phyloP scores from a whole-genome alignment of 352 stramenopile genomes.

The Globisporangium spiculum region DNA sequence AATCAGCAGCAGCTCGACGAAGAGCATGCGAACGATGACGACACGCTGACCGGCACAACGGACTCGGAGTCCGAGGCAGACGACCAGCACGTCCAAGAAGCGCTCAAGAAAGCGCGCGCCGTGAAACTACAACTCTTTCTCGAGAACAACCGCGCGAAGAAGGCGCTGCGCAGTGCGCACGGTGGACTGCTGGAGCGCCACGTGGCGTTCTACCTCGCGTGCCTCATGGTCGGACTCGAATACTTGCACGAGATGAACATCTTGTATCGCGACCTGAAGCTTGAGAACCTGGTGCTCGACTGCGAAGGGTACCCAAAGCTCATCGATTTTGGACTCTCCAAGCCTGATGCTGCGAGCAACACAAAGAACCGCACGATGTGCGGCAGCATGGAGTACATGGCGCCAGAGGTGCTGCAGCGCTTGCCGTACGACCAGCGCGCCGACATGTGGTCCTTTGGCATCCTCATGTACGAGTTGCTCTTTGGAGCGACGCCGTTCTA shows the following conservation, averaged over 20 bases:
- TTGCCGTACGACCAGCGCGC: conserved; percentile 54
- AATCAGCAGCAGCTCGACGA: conserved; percentile 18
- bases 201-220: conserved; percentile 93
- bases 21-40: conserved; percentile 18
- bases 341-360: conserved; percentile 48
- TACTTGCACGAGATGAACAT: conserved; percentile 58
- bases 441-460: conserved; percentile 79
- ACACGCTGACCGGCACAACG: conserved; percentile 26
- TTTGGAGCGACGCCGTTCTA: conserved; percentile 86
- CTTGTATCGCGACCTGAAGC: conserved; percentile 86
- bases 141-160: conserved; percentile 42
- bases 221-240: conserved; percentile 91
- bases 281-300: conserved; percentile 88
- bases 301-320: conserved; percentile 82
- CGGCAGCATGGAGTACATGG: conserved; percentile 79
- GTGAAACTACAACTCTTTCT: conserved; percentile 24
- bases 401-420: conserved; percentile 61
- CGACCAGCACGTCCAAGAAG: conserved; percentile 9
- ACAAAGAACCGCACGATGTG: conserved; percentile 48
- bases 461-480: conserved; percentile 69
- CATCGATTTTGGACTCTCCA: conserved; percentile 71
- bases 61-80: conserved; percentile 45
- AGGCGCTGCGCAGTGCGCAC: conserved; percentile 27
- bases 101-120: neutral
- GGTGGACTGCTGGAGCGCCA: conserved; percentile 84